Evolutionary conservation across 148 eudicot genomes (phyloP).

Genomic region (Vaccinium vitisidaea): DNA sequence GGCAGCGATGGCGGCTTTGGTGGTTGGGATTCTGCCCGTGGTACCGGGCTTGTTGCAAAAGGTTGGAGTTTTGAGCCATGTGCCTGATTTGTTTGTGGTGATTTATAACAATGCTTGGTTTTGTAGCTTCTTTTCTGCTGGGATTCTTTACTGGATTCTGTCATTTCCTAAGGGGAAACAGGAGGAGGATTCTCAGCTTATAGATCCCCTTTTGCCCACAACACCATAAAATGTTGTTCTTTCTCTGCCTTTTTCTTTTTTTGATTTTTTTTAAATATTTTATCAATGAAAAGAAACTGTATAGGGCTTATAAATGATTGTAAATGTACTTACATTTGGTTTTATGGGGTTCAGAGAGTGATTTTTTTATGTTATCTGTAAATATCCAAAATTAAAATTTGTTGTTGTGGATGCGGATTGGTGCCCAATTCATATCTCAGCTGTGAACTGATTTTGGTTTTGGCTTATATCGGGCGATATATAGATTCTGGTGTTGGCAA

Average conservation of each 20-base stretch:
- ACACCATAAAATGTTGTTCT: conserved; percentile 10
- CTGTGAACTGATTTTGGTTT: background rate
- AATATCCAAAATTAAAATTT: too few relatives aligned
- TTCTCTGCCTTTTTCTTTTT: background rate
- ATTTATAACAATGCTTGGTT: conserved; percentile 97
- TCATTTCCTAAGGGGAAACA: conserved; percentile 31
- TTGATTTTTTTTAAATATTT: background rate
- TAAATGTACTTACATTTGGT: background rate
- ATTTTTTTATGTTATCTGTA: too few relatives aligned
- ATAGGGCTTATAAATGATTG: background rate
- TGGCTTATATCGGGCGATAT: background rate
- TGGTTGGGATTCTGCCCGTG: conserved; percentile 75
- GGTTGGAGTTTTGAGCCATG: conserved; percentile 42
- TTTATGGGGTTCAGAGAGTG: background rate
- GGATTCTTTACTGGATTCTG: conserved; percentile 58
- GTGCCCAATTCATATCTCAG: background rate
- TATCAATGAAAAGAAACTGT: background rate
- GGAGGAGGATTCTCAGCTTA: conserved; percentile 20
- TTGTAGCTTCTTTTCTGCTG: conserved; percentile 75
- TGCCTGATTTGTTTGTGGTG: conserved; percentile 38
- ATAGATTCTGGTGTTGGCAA: background rate
- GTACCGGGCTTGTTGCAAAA: conserved; percentile 79
- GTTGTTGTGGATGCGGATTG: background rate
- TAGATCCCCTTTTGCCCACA: conserved; percentile 52
- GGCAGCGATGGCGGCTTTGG: conserved; percentile 58